These are phyloP conservation scores for Posidonia australis DNA, from an alignment of 106 monocot species.

Conservation along the genomic window DNA sequence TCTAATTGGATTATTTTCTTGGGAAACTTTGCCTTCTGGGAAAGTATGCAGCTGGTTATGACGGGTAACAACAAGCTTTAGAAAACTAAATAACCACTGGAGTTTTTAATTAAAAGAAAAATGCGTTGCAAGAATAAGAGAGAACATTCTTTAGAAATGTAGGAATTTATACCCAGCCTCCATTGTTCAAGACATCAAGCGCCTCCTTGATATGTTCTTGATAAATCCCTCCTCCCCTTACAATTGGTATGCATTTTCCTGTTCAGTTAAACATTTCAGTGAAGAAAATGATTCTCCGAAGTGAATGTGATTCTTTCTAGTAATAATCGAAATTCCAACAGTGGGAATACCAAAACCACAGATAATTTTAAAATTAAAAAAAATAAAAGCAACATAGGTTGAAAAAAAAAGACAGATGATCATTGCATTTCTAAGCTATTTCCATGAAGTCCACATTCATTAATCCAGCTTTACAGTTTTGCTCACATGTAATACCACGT, in stretches of 20 bases:
- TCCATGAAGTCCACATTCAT: no score
- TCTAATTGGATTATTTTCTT: constrained; percentile 62
- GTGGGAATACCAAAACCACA: no score
- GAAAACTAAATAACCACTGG: background rate
- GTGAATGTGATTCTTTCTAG: no score
- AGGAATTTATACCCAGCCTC: constrained; percentile 74
- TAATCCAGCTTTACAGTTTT: no score
- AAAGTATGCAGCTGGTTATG: constrained; percentile 79
- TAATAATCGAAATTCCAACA: no score
- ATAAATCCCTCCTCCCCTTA: constrained; percentile 89
- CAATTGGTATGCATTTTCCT: constrained; percentile 98
- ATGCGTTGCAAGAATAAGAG: background rate
- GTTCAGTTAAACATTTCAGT: constrained; percentile 15
- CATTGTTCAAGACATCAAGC: constrained; percentile 54
- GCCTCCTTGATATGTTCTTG: constrained; percentile 91
- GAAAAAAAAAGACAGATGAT: no score
- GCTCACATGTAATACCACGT: no score
- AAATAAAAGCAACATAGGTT: no score
- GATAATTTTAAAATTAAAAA: no score
- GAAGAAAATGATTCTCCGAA: background rate
- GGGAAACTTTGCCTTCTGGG: constrained; percentile 90
- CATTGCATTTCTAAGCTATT: no score
- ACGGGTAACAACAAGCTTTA: constrained; percentile 1
- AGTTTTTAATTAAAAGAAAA: background rate
- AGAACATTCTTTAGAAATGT: background rate